Base-by-base conservation (phyloP, 495 filamentous ascomycete genomes). In the Penicillium verhagenii region DNA sequence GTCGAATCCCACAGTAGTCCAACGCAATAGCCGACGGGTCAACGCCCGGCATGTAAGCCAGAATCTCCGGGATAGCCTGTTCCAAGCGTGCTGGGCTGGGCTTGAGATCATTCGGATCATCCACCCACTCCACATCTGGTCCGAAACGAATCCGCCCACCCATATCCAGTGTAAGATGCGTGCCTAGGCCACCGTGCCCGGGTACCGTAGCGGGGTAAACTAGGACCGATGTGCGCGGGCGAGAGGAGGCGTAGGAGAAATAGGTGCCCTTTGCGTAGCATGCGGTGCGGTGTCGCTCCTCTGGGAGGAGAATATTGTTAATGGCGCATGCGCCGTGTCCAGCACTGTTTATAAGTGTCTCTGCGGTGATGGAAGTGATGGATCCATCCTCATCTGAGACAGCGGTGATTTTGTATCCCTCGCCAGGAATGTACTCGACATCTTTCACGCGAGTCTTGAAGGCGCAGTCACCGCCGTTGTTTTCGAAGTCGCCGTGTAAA, bases 221-320 rank as follows among this genome's bases (percentile, higher is more conserved):
- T 3, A 97, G 82, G 1, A 88, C 93, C 7, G 67, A 73, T 2
- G 95, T 86, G 13, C 73, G 77, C 5, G 91, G 92, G 0, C 57
- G 60, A 3, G 86, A 81, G 0, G 83, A 72, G 2, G 79, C 69
- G 73, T 96, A 96, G 28, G 89, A 90, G 74, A 93, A 97, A 74
- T 98, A 98, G 10, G 90, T 92, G 0, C 94, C 94, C 74, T 97
- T 98, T 24, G 93, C 94, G 72, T 88, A 98, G 70, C 82, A 87
- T 3, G 90, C 81, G 11, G 70, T 80, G 14, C 74, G 68, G 47
- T 85, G 84, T 0, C 82, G 72, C 4, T 71, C 73, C 0, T 61
- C 24, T 0, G 90, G 88, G 1, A 93, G 79, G 24, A 98, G 80
- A 77, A 90, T 84, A 71, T 98, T 98, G 52, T 86, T 88, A 20